These are phyloP conservation scores for Gonapodya sp. DNA, from an alignment of 192 early-diverging fungal species.

Conservation along the genomic window DNA sequence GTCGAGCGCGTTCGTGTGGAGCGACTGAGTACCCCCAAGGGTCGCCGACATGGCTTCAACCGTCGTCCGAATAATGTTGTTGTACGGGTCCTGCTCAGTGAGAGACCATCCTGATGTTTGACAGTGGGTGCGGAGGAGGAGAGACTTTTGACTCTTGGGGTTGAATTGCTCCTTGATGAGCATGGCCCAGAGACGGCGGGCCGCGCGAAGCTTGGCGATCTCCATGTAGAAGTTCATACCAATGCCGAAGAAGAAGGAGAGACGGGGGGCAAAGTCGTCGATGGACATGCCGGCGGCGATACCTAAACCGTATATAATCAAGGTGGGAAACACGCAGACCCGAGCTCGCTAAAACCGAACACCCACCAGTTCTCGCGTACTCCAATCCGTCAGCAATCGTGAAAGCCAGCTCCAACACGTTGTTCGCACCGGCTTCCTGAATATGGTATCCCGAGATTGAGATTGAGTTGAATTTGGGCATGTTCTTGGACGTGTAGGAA, in stretches of 20 bases:
- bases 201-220: slow-evolving; percentile 83
- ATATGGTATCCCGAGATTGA: slow-evolving; percentile 93
- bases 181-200: slow-evolving; percentile 71
- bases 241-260: slow-evolving; percentile 87
- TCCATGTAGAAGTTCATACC: slow-evolving; percentile 97
- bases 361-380: slow-evolving; percentile 47
- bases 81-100: slow-evolving; percentile 87
- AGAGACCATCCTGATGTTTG: slow-evolving; percentile 88
- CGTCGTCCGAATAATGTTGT: slow-evolving; percentile 80
- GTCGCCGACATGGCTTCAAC: slow-evolving; percentile 89
- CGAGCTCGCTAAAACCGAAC: too few relatives aligned
- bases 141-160: slow-evolving; percentile 67
- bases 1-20: slow-evolving; percentile 86
- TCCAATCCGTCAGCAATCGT: slow-evolving; percentile 84
- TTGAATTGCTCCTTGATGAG: slow-evolving; percentile 73
- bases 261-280: slow-evolving; percentile 76
- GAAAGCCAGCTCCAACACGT: slow-evolving; percentile 83
- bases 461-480: slow-evolving; percentile 93
- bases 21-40: slow-evolving; percentile 81
- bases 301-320: slow-evolving; percentile 27
- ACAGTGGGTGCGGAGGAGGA: slow-evolving; percentile 80
- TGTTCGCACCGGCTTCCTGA: slow-evolving; percentile 84
- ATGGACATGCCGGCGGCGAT: slow-evolving; percentile 77
- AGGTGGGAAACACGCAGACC: not conserved
- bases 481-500: slow-evolving; percentile 71